phyloP scores from a whole-genome alignment of 1,284 basidiomycete genomes.

The Termitomyces sp. region DNA sequence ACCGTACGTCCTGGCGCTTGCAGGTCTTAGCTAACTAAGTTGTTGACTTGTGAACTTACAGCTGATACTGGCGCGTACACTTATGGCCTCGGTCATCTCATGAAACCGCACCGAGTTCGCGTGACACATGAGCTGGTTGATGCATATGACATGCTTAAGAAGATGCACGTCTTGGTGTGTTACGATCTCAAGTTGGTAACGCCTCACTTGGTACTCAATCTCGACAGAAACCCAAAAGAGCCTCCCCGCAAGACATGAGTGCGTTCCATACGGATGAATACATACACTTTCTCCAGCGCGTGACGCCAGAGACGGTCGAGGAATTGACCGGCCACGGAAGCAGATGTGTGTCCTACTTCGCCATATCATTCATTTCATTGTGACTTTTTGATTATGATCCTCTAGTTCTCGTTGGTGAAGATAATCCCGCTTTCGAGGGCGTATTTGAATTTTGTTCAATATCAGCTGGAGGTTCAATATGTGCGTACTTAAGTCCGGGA shows the following conservation, averaged over 20 bases:
- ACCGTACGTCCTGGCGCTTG: constrained; percentile 34
- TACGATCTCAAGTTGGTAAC: neutral
- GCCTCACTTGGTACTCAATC: neutral
- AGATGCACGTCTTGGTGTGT: constrained; percentile 87
- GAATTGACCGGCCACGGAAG: constrained; percentile 81
- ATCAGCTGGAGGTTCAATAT: constrained; percentile 90
- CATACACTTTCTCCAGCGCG: constrained; percentile 83
- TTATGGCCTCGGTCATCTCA: constrained; percentile 85
- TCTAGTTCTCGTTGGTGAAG: constrained; percentile 84
- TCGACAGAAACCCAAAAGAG: constrained; percentile 74
- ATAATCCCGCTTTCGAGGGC: constrained; percentile 96
- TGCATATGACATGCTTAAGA: constrained; percentile 85
- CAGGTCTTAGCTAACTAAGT: constrained; percentile 5
- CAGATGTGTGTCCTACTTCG: constrained; percentile 56
- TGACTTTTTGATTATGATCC: neutral
- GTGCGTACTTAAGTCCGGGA: constrained; percentile 34
- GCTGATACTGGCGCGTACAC: constrained; percentile 80
- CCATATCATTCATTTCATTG: constrained; percentile 1
- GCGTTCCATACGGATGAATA: constrained; percentile 98
- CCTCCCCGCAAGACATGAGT: constrained; percentile 81
- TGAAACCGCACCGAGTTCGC: constrained; percentile 93
- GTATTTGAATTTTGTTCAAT: constrained; percentile 97
- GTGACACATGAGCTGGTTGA: constrained; percentile 91
- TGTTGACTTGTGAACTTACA: constrained; percentile 23
- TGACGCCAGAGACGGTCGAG: constrained; percentile 85